These are phyloP conservation scores for Mycena vulgaris DNA, from an alignment of 768 basidiomycete species.

Conservation along the genomic window DNA sequence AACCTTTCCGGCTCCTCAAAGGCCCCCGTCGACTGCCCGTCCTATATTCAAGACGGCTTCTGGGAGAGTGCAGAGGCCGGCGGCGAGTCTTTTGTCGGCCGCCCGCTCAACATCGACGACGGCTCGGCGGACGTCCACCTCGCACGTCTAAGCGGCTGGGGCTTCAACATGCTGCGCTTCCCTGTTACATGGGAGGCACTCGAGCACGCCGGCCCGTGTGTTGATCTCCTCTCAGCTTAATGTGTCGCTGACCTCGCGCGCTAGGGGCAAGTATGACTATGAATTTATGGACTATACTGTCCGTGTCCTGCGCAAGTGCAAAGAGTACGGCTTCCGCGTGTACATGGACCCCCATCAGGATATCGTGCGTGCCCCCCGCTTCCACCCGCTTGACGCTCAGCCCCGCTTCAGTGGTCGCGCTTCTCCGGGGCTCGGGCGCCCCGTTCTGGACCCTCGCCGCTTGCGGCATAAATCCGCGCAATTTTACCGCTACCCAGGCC, in stretches of 20 bases:
- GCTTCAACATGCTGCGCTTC: constrained; percentile 90
- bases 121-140: constrained; percentile 90
- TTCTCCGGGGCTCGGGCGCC: constrained; percentile 96
- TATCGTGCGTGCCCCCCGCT: constrained; percentile 68
- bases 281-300: constrained; percentile 95
- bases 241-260: constrained; percentile 63
- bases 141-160: constrained; percentile 90
- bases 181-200: constrained; percentile 96
- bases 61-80: constrained; percentile 86
- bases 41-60: constrained; percentile 79
- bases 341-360: constrained; percentile 99
- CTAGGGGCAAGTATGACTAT: constrained; percentile 89
- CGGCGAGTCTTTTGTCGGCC: constrained; percentile 78
- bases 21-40: constrained; percentile 80
- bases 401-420: constrained; percentile 86
- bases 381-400: background rate
- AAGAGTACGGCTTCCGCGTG: constrained; percentile 91
- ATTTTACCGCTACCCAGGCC: constrained; percentile 88
- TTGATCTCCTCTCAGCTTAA: no score
- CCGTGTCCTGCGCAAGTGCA: constrained; percentile 89
- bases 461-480: constrained; percentile 90
- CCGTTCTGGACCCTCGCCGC: constrained; percentile 95
- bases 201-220: constrained; percentile 96
- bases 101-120: constrained; percentile 89
- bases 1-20: constrained; percentile 95